Evolutionary conservation across 768 basidiomycete species (phyloP).

Genomic region (Pluteus cervinus): DNA sequence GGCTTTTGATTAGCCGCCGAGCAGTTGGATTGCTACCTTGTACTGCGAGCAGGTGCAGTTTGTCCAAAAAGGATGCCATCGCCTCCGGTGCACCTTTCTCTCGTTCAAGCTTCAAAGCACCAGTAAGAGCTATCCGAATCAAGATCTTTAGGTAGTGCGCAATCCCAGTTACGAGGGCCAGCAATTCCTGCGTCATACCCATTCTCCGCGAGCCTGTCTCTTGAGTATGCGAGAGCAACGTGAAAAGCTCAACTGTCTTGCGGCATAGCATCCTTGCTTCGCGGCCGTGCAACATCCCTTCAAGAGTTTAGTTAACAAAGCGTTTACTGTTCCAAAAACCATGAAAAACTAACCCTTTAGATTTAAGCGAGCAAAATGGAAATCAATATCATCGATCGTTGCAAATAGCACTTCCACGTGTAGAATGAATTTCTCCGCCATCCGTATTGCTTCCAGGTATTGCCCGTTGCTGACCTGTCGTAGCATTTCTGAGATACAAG

Average conservation of each 20-base stretch:
- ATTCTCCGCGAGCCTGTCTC: conserved; percentile 86
- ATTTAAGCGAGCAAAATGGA: conserved; percentile 69
- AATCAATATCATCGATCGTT: conserved; percentile 94
- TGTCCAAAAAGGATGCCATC: conserved; percentile 86
- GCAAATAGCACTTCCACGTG: conserved; percentile 98
- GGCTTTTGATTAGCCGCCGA: conserved; percentile 67
- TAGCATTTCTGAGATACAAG: conserved; percentile 98
- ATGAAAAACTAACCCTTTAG: conserved; percentile 67
- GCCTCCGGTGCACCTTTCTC: conserved; percentile 81
- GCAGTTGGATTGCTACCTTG: conserved; percentile 79
- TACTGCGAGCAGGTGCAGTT: conserved; percentile 85
- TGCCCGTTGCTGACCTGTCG: conserved; percentile 95
- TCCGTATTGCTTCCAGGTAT: conserved; percentile 93
- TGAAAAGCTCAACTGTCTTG: conserved; percentile 98
- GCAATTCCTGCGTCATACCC: conserved; percentile 95
- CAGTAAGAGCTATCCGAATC: conserved; percentile 95
- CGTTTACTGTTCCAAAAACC: conserved; percentile 2
- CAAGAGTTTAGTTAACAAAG: conserved; percentile 1
- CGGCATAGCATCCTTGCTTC: conserved; percentile 98
- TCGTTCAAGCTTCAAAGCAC: conserved; percentile 90
- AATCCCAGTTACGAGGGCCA: conserved; percentile 96
- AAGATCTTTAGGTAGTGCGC: conserved; percentile 99
- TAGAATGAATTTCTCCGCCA: conserved; percentile 98
- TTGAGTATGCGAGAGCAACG: conserved; percentile 90
- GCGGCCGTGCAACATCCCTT: conserved; percentile 96